Base-by-base conservation (phyloP, 2,329 filamentous ascomycete species). In the Rosellinia necatrix region DNA sequence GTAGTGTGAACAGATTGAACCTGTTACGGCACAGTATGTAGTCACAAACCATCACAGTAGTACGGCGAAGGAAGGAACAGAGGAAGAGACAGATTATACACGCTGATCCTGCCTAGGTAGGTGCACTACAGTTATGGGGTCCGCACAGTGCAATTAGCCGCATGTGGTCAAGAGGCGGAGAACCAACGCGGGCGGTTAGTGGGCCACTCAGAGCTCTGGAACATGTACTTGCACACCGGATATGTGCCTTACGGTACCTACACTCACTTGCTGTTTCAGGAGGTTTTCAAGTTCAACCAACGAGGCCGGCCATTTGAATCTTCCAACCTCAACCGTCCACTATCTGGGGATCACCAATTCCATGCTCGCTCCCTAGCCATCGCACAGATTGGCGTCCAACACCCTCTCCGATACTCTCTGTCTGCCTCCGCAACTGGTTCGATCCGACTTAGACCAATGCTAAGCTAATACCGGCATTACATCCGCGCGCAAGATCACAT, bases 161-260 rank as follows among this genome's bases (percentile, higher is more conserved):
- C 30, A 27, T 27, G 22, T 27, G 22, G 27, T 27, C 6, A 13
- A 24, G 3, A 12, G 17, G 17, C 22, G 13, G 22, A n/a, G 19
- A 29, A 15, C 24, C 52, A 53, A 49, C 40, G 43, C 40, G 21
- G 53, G 61, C 61, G 61, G 59, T 48, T 63, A 61, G 44, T 49
- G 30, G 50, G 40, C 61, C 61, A 61, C 50, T 61, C 40, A 49
- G 42, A 51, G 35, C 9, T 30, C 22, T 24, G 17, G 42, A 41
- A 41, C 6, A 27, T 25, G 35, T 52, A 49, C 50, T 13, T 22
- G 6, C 22, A 40, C 47, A 43, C 40, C 47, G 24, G 48, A 27
- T 46, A n/a, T 44, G 35, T 17, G 37, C 41, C 12, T 22, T 17
- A n/a, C 5, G 22, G 41, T 48, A 52, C 48, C 30, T 52, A 13